Conservation (phyloP, 768 basidiomycete species). For the Dentipellis sp. region DNA sequence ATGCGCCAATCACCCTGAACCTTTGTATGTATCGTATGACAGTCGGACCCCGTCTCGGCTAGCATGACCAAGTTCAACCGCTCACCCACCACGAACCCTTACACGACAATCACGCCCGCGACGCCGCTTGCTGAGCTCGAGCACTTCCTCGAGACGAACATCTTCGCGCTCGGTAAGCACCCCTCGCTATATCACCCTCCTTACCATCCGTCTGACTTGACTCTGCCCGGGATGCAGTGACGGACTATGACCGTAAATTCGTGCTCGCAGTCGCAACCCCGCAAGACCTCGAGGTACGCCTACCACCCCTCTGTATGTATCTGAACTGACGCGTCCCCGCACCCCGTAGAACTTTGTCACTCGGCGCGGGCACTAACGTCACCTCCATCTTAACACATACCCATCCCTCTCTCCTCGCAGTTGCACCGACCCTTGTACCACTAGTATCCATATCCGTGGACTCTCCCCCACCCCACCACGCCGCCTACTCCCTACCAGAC, state of each 20-base stretch:
- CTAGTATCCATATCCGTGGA: no score
- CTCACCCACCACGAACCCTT: constrained; percentile 44
- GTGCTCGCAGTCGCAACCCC: constrained; percentile 73
- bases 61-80: constrained; percentile 75
- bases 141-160: constrained; percentile 58
- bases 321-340: constrained; percentile 12
- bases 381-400: background rate
- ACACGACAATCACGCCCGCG: constrained; percentile 72
- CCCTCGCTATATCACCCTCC: background rate
- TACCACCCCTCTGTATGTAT: background rate
- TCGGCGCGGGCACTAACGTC: constrained; percentile 19
- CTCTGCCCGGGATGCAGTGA: constrained; percentile 40
- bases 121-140: constrained; percentile 79
- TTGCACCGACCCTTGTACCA: no score
- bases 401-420: no score
- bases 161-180: constrained; percentile 65
- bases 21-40: background rate
- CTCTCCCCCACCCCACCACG: no score
- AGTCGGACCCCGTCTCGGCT: constrained; percentile 64
- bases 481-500: no score
- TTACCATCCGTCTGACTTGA: background rate
- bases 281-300: constrained; percentile 54
- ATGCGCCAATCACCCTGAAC: background rate
- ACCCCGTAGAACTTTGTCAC: constrained; percentile 22
- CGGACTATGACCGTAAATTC: constrained; percentile 74